Conservation (phyloP, 2,329 filamentous ascomycete genomes). For the Botrytis squamosa region DNA sequence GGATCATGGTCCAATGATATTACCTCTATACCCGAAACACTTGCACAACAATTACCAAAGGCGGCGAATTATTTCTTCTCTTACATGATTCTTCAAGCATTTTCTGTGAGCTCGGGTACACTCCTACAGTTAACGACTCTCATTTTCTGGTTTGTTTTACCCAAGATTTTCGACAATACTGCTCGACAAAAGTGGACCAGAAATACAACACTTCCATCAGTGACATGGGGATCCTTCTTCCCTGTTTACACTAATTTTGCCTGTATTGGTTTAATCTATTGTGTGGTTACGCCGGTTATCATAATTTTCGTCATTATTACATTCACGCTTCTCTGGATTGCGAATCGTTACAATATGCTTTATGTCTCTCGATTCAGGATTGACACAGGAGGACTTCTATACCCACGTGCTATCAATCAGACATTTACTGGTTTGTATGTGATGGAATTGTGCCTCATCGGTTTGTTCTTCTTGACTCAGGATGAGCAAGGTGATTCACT, state of each 20-base stretch:
- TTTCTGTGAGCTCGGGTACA: constrained; percentile 87
- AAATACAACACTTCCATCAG: constrained; percentile 72
- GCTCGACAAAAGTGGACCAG: constrained; percentile 78
- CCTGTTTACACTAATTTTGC: constrained; percentile 96
- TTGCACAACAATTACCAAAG: constrained; percentile 78
- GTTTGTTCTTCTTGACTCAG: constrained; percentile 78
- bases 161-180: constrained; percentile 80
- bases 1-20: constrained; percentile 52
- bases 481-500: constrained; percentile 55
- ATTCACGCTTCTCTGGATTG: constrained; percentile 87
- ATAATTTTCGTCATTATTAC: constrained; percentile 91
- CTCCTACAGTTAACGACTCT: constrained; percentile 81
- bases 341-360: constrained; percentile 94
- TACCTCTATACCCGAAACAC: constrained; percentile 62
- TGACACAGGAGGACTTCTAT: constrained; percentile 90
- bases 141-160: constrained; percentile 76
- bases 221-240: constrained; percentile 92
- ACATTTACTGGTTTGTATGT: constrained; percentile 93
- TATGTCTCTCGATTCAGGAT: constrained; percentile 88
- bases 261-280: constrained; percentile 87
- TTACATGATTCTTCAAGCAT: constrained; percentile 93
- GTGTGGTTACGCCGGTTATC: constrained; percentile 84
- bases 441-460: constrained; percentile 88
- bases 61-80: constrained; percentile 97
- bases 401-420: constrained; percentile 90